Conservation (phyloP, 345 rosid species). For the Theobroma cacao region DNA sequence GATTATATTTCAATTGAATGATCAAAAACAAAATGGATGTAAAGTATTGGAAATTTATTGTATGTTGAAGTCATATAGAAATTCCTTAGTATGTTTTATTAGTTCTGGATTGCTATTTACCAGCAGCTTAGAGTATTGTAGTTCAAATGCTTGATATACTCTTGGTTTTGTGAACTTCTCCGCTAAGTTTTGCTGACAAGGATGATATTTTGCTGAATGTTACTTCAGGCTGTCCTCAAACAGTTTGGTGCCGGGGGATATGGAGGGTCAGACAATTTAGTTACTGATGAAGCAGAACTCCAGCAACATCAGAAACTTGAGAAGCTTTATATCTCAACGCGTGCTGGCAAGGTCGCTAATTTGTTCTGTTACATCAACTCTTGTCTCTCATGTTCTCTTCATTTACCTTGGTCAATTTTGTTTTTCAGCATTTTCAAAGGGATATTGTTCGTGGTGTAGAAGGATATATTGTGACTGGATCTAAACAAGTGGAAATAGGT, state of each 20-base stretch:
- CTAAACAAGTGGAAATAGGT: constrained; percentile 95
- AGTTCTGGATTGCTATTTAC: constrained; percentile 7
- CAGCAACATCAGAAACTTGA: constrained; percentile 83
- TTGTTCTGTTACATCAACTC: constrained; percentile 1
- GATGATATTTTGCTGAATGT: constrained; percentile 23
- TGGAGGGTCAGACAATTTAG: constrained; percentile 66
- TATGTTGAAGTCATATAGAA: constrained; percentile 15
- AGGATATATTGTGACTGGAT: constrained; percentile 80
- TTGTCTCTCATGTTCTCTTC: neutral
- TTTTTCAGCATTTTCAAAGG: constrained; percentile 82
- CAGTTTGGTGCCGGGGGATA: constrained; percentile 91
- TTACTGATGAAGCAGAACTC: constrained; percentile 74
- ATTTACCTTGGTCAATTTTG: neutral
- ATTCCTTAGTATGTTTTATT: neutral
- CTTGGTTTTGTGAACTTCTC: neutral
- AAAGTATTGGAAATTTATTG: neutral
- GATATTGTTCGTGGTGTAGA: constrained; percentile 92
- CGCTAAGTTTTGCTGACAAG: neutral
- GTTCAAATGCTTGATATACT: constrained; percentile 10
- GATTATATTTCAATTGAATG: neutral
- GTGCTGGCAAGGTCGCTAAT: constrained; percentile 71
- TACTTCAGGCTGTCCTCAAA: constrained; percentile 78
- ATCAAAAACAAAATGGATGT: neutral
- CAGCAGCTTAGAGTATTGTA: neutral
- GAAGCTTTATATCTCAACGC: constrained; percentile 91